Evolutionary conservation across 352 stramenopile species (phyloP), one percentile per base, ranked within the genome.

Genomic region (Phytopythium chamaehyphon): DNA sequence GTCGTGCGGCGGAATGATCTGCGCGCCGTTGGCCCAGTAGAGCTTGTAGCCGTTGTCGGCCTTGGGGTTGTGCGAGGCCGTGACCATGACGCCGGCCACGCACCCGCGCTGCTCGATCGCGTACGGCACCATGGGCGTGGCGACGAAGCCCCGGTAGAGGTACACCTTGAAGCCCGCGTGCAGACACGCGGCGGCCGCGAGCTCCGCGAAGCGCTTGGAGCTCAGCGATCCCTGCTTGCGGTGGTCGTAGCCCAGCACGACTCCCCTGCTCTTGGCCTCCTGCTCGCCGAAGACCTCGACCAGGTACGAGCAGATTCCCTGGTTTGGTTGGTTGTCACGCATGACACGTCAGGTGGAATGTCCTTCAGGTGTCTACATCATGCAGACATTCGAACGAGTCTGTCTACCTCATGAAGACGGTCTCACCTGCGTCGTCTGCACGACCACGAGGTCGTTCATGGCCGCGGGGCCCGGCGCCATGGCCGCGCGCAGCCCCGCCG

Each of bases 31-130:
- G 40, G 59, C 69, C 86, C 92, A 97, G 69, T 98, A 98, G 0
- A 98, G 86, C 66, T 99, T 99, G 80, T 98, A 99, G 36, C 97
- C 97, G 72, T 98, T 94, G 81, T 99, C 97, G 7, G 58, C 71
- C 69, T 98, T 98, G 8, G 97, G 97, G 81, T 99, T 99, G 73
- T 99, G 97, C 47, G 91, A 98, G 18, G 96, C 97, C 22, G 93
- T 98, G 42, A 97, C 88, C 91, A 98, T 98, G 28, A 98, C 76
- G 21, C 93, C 93, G 2, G 82, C 86, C 3, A 77, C 83, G 33
- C 83, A 92, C 33, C 70, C 54, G 55, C 90, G 90, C 45, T 89
- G 70, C 51, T 94, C 68, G 12, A 96, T 86, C 54, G 66, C 84
- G 51, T 87, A 95, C 14, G 85, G 85, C 64, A 99, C 90, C 26